Evolutionary conservation across 192 early-diverging fungal genomes (phyloP), one percentile per base, ranked within the genome.

Genomic region (Podila epigama): DNA sequence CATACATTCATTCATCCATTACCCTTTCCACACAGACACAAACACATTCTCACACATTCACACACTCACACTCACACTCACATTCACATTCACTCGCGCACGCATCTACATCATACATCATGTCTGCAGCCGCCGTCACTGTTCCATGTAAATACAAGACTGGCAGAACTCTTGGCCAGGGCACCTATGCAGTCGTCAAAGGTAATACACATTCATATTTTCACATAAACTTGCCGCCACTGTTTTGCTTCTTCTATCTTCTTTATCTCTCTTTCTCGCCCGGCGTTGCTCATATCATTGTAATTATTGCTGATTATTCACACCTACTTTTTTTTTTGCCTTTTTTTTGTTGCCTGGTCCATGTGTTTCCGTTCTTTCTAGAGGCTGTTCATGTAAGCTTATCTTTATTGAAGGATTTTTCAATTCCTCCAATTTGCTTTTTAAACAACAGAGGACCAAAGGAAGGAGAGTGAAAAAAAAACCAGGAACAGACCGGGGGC

Each of bases 101-200:
- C 52, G 29, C 52, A 48, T 2, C n/a, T 48, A 20, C 51, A 54
- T 25, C 52, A 54, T 33, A 15, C 52, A 44, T 18, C 66, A 67
- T 58, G 60, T 67, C 60, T 56, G 54, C 73, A 27, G 36, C 59
- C 58, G 35, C 58, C 16, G 51, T 58, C 35, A 70, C 66, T 40
- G 84, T 85, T 48, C 83, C 83, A 29, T 88, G 87, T 66, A 83
- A 88, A 63, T 90, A 90, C 82, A 88, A 86, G 64, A 89, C 88
- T n/a, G 89, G 89, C 62, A 87, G 82, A 48, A 80, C 83, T 13
- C 79, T 90, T 12, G 89, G 89, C 5, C 82, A 89, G 68, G 89
- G 89, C 18, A 89, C 87, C 50, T 90, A 90, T 75, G 89, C 89
- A 40, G 83, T 84, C 2, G 89, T 90, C 61, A 90, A 90, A 82